A percentile compares a stretch with the other conserved stretches of the same genome.
phyloP scores from a whole-genome alignment of 2,329 filamentous ascomycete species.

The Ophiocordyceps polyrhachis-furcata region DNA sequence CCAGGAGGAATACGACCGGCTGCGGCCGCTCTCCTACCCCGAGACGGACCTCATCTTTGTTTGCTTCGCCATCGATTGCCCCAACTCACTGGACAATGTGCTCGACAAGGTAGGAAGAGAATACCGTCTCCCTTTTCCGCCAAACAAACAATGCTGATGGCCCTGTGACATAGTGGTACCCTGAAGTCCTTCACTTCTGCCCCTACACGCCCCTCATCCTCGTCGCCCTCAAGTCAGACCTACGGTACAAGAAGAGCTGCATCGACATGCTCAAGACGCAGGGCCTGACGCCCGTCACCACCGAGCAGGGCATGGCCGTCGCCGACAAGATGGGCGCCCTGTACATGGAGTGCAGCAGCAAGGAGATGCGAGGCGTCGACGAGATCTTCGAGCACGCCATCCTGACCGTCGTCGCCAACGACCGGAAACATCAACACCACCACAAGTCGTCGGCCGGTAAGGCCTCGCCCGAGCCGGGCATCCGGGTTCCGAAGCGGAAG shows the following conservation, averaged over 20 bases:
- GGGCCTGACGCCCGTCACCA: slow-evolving; percentile 84
- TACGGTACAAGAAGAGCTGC: slow-evolving; percentile 86
- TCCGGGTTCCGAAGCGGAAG: slow-evolving; percentile 49
- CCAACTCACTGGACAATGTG: slow-evolving; percentile 94
- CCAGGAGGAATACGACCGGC: slow-evolving; percentile 94
- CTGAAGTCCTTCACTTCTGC: slow-evolving; percentile 97
- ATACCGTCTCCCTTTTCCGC: not conserved
- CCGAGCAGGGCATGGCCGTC: slow-evolving; percentile 72
- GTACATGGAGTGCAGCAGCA: slow-evolving; percentile 98
- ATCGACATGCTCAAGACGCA: slow-evolving; percentile 98
- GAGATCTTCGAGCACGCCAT: slow-evolving; percentile 92
- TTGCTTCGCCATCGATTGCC: slow-evolving; percentile 97
- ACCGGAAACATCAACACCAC: slow-evolving; percentile 30
- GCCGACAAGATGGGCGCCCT: slow-evolving; percentile 84
- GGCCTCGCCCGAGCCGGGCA: slow-evolving; percentile 20
- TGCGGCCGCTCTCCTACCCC: slow-evolving; percentile 89
- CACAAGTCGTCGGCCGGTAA: slow-evolving; percentile 23
- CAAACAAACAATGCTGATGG: slow-evolving; percentile 1
- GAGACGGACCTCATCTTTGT: slow-evolving; percentile 97
- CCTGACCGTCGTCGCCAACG: slow-evolving; percentile 71
- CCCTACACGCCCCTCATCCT: slow-evolving; percentile 92
- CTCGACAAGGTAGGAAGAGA: slow-evolving; percentile 67
- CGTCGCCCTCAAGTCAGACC: slow-evolving; percentile 89
- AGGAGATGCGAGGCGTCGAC: slow-evolving; percentile 90
- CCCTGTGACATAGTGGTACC: slow-evolving; percentile 62